Percentiles rank a stretch among this genome's conserved stretches.
Conservation (phyloP, 495 filamentous ascomycete genomes). For the Beverwykella pulmonaria region DNA sequence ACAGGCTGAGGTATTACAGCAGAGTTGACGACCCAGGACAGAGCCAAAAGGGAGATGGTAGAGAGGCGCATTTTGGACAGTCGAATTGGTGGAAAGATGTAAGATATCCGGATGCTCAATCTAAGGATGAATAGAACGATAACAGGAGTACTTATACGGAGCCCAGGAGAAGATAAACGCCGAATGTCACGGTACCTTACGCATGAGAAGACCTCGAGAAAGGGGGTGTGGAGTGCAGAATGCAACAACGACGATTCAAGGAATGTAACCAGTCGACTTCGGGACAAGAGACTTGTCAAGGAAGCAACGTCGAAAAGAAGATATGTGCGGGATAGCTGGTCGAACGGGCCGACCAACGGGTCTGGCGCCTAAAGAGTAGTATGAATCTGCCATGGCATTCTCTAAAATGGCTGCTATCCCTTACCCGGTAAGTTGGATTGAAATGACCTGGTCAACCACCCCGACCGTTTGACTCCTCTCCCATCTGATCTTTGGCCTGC, state of each 20-base stretch:
- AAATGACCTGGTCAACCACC: constrained; percentile 32
- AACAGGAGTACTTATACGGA: constrained; percentile 25
- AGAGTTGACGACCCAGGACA: constrained; percentile 18
- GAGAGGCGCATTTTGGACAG: constrained; percentile 31
- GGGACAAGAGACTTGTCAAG: constrained; percentile 14
- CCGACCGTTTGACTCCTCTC: constrained; percentile 7
- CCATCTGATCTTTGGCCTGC: constrained; percentile 11
- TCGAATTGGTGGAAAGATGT: constrained; percentile 7
- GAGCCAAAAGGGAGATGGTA: constrained; percentile 5
- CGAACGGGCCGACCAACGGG: no score
- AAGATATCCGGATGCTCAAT: constrained; percentile 10
- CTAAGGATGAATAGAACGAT: constrained; percentile 22
- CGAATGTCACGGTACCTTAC: constrained; percentile 17
- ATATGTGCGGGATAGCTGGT: constrained; percentile 2
- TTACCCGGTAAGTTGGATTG: constrained; percentile 14
- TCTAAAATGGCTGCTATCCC: background rate
- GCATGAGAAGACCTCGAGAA: background rate
- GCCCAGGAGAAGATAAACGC: background rate
- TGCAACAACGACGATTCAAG: constrained; percentile 16
- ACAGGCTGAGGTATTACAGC: constrained; percentile 29
- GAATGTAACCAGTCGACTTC: constrained; percentile 12
- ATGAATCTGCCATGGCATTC: background rate
- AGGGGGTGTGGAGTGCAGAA: constrained; percentile 10
- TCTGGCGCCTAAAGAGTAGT: constrained; percentile 32
- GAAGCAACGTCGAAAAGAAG: constrained; percentile 19